These are phyloP conservation scores for Heritiera littoralis DNA, from an alignment of 345 rosid genomes.

Conservation along the genomic window DNA sequence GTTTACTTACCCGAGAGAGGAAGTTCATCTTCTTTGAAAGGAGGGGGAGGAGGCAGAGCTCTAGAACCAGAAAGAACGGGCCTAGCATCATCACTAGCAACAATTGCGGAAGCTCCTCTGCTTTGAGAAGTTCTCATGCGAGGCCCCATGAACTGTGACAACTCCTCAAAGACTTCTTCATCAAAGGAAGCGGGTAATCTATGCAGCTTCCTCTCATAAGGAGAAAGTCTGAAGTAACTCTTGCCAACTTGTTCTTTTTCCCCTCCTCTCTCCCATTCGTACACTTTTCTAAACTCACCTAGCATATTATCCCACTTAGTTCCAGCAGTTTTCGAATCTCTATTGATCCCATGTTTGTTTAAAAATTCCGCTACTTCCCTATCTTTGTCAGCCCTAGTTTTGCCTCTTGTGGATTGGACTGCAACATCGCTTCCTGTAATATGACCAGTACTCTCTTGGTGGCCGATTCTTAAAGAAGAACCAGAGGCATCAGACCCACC, in stretches of 20 bases:
- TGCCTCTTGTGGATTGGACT: constrained; percentile 52
- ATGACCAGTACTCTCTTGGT: constrained; percentile 24
- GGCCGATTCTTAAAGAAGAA: constrained; percentile 37
- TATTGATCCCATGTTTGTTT: constrained; percentile 70
- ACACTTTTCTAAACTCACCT: constrained; percentile 92
- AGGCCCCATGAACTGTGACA: constrained; percentile 90
- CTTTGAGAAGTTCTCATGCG: constrained; percentile 63
- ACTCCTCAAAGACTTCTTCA: constrained; percentile 91
- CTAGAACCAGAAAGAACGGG: constrained; percentile 26
- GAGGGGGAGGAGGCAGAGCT: constrained; percentile 63
- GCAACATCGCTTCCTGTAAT: constrained; percentile 33
- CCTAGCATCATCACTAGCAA: constrained; percentile 35
- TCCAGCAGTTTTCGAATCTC: constrained; percentile 94
- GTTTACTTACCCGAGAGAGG: constrained; percentile 38
- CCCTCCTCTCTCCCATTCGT: constrained; percentile 90
- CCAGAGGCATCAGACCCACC: constrained; percentile 44
- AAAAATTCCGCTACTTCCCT: constrained; percentile 89
- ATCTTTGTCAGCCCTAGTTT: constrained; percentile 94
- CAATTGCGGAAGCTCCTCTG: constrained; percentile 29
- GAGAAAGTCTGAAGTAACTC: constrained; percentile 95
- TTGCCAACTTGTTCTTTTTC: constrained; percentile 74
- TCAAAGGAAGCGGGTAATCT: constrained; percentile 95
- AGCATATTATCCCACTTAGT: constrained; percentile 99
- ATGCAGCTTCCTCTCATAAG: constrained; percentile 83
- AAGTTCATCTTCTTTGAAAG: constrained; percentile 57